A percentile compares a stretch with the other conserved stretches of the same genome.
Conservation (phyloP, 768 basidiomycete species). For the Imleria badia region DNA sequence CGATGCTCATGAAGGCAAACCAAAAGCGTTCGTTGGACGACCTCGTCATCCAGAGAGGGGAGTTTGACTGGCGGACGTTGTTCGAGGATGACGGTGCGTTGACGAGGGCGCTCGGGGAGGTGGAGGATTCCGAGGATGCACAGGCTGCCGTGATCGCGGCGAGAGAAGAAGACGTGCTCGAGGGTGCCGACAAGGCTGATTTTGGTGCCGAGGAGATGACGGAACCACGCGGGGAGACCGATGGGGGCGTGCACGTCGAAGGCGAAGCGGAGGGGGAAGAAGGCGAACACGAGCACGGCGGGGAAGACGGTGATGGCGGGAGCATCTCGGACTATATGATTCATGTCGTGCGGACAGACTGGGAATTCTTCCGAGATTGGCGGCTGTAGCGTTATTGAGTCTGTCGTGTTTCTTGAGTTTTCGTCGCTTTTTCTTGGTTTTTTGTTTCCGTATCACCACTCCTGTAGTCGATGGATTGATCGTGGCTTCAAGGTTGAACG, state of each 20-base stretch:
- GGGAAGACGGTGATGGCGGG: slow-evolving; percentile 61
- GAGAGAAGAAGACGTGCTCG: slow-evolving; percentile 66
- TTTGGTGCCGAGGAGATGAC: slow-evolving; percentile 53
- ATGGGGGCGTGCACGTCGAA: slow-evolving; percentile 28
- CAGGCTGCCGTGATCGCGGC: slow-evolving; percentile 78
- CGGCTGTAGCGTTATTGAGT: slow-evolving; percentile 39
- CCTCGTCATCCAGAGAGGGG: slow-evolving; percentile 90
- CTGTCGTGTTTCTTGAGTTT: background rate
- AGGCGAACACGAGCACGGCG: slow-evolving; percentile 36
- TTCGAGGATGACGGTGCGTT: slow-evolving; percentile 64
- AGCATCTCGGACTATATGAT: slow-evolving; percentile 87
- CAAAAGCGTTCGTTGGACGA: slow-evolving; percentile 92
- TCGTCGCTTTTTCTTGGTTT: background rate
- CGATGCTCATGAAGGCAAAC: slow-evolving; percentile 95
- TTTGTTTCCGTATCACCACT: slow-evolving; percentile 7
- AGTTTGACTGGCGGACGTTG: slow-evolving; percentile 91
- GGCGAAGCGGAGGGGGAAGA: slow-evolving; percentile 40
- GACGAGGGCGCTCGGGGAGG: slow-evolving; percentile 75
- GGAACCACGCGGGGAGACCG: slow-evolving; percentile 29
- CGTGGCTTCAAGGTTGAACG: background rate
- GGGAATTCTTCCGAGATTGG: slow-evolving; percentile 75
- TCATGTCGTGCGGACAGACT: slow-evolving; percentile 55
- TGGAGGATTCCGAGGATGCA: slow-evolving; percentile 87
- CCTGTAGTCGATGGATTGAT: background rate
- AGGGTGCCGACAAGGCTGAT: slow-evolving; percentile 79